Conservation (phyloP, 2,329 filamentous ascomycete genomes). For the Hypoxylon sp. region DNA sequence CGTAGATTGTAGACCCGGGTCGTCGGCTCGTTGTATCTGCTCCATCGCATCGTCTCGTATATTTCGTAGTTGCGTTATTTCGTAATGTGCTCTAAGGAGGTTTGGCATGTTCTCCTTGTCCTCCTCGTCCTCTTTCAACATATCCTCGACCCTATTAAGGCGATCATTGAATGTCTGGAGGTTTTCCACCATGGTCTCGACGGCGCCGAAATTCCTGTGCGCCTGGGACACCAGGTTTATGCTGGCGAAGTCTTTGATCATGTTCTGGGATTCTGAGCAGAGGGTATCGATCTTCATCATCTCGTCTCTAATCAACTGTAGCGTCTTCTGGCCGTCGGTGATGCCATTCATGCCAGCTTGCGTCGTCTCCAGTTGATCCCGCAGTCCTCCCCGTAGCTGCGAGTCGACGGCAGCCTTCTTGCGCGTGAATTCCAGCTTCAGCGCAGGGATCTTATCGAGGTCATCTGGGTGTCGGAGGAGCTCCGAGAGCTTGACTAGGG, state of each 20-base stretch:
- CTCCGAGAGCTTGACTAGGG: slow-evolving; percentile 86
- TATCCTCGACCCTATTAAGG: slow-evolving; percentile 78
- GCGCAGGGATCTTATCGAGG: slow-evolving; percentile 90
- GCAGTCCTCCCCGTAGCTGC: slow-evolving; percentile 87
- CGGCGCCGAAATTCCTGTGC: slow-evolving; percentile 94
- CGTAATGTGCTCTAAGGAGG: slow-evolving; percentile 88
- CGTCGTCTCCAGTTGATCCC: slow-evolving; percentile 93
- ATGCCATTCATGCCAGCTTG: slow-evolving; percentile 93
- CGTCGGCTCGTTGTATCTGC: slow-evolving; percentile 85
- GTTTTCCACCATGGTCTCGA: slow-evolving; percentile 92
- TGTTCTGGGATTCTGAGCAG: slow-evolving; percentile 96
- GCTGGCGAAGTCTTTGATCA: slow-evolving; percentile 95
- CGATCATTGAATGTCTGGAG: slow-evolving; percentile 88
- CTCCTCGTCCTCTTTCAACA: slow-evolving; percentile 85
- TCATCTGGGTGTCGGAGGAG: slow-evolving; percentile 95
- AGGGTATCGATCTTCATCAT: slow-evolving; percentile 99
- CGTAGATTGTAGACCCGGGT: slow-evolving; percentile 81
- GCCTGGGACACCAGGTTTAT: slow-evolving; percentile 94
- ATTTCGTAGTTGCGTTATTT: slow-evolving; percentile 90
- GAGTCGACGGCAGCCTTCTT: slow-evolving; percentile 94
- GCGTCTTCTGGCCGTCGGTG: slow-evolving; percentile 88
- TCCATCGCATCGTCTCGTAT: slow-evolving; percentile 97
- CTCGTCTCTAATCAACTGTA: slow-evolving; percentile 95
- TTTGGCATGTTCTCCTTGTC: slow-evolving; percentile 94
- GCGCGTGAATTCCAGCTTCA: slow-evolving; percentile 92